A percentile compares a stretch with the other conserved stretches of the same genome.
Evolutionary conservation across 2,329 filamentous ascomycete species (phyloP).

Genomic region (Plenodomus lindquistii): DNA sequence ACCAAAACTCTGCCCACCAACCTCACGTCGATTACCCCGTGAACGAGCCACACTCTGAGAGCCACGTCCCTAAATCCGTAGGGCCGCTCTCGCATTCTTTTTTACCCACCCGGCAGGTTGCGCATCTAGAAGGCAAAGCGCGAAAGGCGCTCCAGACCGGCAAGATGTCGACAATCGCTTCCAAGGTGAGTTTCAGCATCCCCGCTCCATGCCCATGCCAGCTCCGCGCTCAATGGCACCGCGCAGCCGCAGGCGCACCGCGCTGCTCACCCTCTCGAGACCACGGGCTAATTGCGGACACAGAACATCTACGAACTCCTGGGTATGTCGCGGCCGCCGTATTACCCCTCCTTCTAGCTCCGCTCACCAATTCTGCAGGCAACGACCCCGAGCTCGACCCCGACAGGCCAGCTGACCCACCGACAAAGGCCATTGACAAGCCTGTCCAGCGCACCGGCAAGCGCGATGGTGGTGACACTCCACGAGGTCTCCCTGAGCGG

Average conservation of each 20-base stretch:
- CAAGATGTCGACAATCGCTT: conserved; percentile 49
- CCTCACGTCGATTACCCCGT: conserved; percentile 36
- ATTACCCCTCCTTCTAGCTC: conserved; percentile 10
- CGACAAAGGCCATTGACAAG: conserved; percentile 90
- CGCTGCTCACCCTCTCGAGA: conserved; percentile 1
- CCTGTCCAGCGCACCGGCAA: conserved; percentile 75
- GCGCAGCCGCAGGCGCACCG: conserved; percentile 1
- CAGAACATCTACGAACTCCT: conserved; percentile 98
- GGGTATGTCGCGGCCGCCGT: conserved; percentile 63
- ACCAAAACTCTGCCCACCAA: conserved; percentile 31
- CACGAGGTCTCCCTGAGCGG: conserved; percentile 50
- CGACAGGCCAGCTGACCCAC: conserved; percentile 75
- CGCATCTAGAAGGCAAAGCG: conserved; percentile 49
- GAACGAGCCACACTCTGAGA: conserved; percentile 39
- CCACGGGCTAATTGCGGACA: conserved; percentile 42
- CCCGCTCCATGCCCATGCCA: conserved; percentile 7
- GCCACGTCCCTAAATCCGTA: conserved; percentile 43
- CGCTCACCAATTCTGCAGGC: conserved; percentile 52
- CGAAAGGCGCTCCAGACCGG: conserved; percentile 50
- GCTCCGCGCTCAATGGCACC: conserved; percentile 12
- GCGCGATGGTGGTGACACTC: conserved; percentile 80
- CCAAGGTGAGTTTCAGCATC: conserved; percentile 44
- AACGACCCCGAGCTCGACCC: conserved; percentile 72
- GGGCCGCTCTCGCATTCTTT: conserved; percentile 44
- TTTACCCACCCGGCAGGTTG: conserved; percentile 42